These are phyloP conservation scores for Xylariales sp. DNA, from an alignment of 2,329 filamentous ascomycete genomes.

Conservation along the genomic window DNA sequence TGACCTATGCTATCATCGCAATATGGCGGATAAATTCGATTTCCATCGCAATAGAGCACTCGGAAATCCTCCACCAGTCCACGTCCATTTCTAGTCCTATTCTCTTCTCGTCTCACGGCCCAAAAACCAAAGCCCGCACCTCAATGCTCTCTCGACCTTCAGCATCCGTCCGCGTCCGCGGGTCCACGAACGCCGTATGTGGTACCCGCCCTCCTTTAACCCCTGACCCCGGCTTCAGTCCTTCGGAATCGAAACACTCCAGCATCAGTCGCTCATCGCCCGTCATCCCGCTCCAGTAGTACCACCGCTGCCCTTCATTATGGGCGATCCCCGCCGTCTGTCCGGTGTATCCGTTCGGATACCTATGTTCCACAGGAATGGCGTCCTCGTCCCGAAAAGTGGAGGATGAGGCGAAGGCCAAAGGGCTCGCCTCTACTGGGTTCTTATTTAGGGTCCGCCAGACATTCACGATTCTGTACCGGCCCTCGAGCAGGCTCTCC, in stretches of 20 bases:
- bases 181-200: constrained; percentile 77
- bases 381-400: constrained; percentile 60
- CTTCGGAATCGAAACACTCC: constrained; percentile 72
- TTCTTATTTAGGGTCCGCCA: constrained; percentile 64
- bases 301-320: constrained; percentile 63
- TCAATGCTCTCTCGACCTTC: constrained; percentile 83
- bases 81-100: no score
- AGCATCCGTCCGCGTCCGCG: constrained; percentile 63
- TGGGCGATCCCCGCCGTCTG: constrained; percentile 68
- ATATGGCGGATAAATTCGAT: no score
- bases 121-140: constrained; percentile 80
- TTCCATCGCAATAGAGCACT: no score
- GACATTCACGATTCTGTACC: constrained; percentile 83
- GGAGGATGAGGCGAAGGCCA: constrained; percentile 64
- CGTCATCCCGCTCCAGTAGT: constrained; percentile 76
- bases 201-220: constrained; percentile 56
- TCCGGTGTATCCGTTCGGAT: constrained; percentile 61
- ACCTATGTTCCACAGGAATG: constrained; percentile 68
- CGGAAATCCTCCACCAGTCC: no score
- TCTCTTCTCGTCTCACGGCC: no score
- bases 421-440: constrained; percentile 61
- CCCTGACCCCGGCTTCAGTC: constrained; percentile 39
- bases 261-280: constrained; percentile 68
- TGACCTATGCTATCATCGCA: no score
- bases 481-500: constrained; percentile 56